Conservation (phyloP, 805 yeast species). For the Yarrowia yakushimensis region DNA sequence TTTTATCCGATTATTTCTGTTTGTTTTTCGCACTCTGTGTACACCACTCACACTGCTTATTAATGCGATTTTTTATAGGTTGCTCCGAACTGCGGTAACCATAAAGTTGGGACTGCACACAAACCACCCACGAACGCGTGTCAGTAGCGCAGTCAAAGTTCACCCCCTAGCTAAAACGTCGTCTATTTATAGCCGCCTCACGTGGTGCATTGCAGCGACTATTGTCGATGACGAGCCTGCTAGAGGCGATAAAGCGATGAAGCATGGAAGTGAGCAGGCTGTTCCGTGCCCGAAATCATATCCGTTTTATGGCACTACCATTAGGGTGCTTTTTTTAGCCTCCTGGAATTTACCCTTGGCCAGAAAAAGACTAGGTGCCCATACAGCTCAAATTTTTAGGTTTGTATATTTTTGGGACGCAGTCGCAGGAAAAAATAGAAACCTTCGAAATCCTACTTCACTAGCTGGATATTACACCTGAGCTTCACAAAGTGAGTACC, state of each 20-base stretch:
- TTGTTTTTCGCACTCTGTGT: too few species aligned
- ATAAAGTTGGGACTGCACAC: neutral
- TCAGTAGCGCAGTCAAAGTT: slow-evolving; percentile 12
- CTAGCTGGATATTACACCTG: slow-evolving; percentile 13
- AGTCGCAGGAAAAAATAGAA: slow-evolving; percentile 16
- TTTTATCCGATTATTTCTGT: too few species aligned
- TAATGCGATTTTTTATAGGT: neutral
- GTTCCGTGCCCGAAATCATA: neutral
- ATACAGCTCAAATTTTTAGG: neutral
- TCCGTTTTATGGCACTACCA: neutral
- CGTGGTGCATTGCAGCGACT: slow-evolving; percentile 23
- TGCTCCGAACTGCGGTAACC: neutral
- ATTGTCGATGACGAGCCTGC: neutral
- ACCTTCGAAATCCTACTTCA: neutral
- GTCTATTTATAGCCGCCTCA: slow-evolving; percentile 16
- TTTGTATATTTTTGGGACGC: slow-evolving; percentile 21
- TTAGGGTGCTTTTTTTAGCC: neutral
- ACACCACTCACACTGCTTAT: neutral
- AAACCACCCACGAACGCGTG: slow-evolving; percentile 21
- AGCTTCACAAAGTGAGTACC: slow-evolving; percentile 21
- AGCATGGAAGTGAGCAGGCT: neutral
- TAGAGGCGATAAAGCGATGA: neutral
- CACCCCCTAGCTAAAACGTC: slow-evolving; percentile 4
- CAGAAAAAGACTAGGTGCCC: slow-evolving; percentile 1
- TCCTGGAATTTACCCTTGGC: neutral